phyloP scores from a whole-genome alignment of 1,284 basidiomycete genomes.

The Serendipita sp. region DNA sequence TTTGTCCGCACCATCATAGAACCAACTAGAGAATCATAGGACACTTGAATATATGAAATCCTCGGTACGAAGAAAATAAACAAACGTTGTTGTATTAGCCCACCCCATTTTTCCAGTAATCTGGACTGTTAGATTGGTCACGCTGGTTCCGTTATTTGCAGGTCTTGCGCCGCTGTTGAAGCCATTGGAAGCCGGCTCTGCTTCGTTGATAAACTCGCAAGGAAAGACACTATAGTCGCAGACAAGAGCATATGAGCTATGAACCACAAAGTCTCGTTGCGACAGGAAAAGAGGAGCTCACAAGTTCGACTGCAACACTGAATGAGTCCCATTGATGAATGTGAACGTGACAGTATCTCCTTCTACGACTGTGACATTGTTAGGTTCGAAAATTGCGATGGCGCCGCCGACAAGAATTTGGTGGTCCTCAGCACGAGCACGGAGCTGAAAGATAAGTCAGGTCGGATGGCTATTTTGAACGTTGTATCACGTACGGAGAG shows the following conservation, averaged over 20 bases:
- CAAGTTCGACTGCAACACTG: background rate
- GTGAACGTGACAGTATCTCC: slow-evolving; percentile 5
- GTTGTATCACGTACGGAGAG: no score
- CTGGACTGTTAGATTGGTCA: background rate
- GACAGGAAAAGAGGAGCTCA: background rate
- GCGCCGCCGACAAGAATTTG: slow-evolving; percentile 2
- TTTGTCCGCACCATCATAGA: background rate
- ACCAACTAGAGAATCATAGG: background rate
- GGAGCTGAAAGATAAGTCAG: background rate
- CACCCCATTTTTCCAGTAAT: background rate
- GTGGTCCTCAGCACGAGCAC: background rate
- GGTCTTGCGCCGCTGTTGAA: slow-evolving; percentile 1
- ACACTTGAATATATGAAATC: no score
- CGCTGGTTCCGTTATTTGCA: background rate
- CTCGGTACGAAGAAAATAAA: background rate
- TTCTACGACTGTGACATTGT: background rate
- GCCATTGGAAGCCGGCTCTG: background rate
- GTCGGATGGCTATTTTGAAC: no score
- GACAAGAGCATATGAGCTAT: background rate
- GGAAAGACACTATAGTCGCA: background rate
- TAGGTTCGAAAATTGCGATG: background rate
- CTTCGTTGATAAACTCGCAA: background rate
- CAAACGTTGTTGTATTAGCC: background rate
- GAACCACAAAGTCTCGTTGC: background rate
- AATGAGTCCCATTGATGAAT: slow-evolving; percentile 4